Base-by-base conservation (phyloP, 1,284 basidiomycete species). In the Flammula alnicola region DNA sequence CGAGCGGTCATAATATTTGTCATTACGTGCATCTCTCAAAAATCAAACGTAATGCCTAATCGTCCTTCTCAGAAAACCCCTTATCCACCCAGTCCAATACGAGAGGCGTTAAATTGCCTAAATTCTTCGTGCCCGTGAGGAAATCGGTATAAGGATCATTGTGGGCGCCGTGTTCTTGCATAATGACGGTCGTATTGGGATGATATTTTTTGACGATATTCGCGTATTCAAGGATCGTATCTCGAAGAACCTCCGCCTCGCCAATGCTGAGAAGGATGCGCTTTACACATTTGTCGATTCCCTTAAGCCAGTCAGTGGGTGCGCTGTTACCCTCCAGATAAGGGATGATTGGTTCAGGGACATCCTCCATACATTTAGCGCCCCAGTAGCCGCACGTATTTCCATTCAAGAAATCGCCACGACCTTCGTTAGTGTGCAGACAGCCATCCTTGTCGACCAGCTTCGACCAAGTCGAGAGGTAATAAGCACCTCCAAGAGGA, bases 381-480 rank as follows among this genome's bases (percentile, higher is more conserved):
- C 67, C 64, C 57, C 60, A 66, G 9, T 61, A 51, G 3, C 36
- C 39, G 8, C 65, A 42, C 3, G 52, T 56, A 12, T 52, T 26
- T 2, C 43, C 44, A 14, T 56, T 51, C 23, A 72, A 45, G 38
- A 70, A 54, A 52, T 76, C 74, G 38, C 48, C 57, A 26, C 49
- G 49, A 16, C 63, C 59, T 38, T 74, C 70, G 38, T 57, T 55
- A 0, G 26, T 23, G 37, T 65, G 64, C 2, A 54, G 38, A 22
- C 43, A 42, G 12, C 40, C 37, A 1, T 44, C 45, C 10, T 54
- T 17, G 47, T 57, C 49, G 23, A 52, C 36, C 23, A 55, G 17
- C 16, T 35, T 49, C 3, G 68, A 58, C 72, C 73, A 75, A 7
- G 72, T 70, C 11, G 74, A 75, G 62, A 76, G 67, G 47, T 72